phyloP scores from a whole-genome alignment of 2,329 filamentous ascomycete species.

The Nothopassalora personata region DNA sequence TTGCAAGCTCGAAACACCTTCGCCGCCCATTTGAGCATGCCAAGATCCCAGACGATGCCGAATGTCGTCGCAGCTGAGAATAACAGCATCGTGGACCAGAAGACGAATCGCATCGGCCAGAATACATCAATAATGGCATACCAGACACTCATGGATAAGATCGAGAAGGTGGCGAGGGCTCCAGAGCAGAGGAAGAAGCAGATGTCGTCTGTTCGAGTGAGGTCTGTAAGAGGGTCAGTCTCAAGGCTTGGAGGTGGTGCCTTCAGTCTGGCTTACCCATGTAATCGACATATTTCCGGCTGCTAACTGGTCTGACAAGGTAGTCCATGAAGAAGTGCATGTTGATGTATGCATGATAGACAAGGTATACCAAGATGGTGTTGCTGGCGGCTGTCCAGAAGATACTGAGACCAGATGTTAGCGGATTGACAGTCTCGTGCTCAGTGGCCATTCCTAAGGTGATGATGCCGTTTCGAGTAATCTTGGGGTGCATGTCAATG shows the following conservation, averaged over 20 bases:
- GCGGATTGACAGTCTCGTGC: not conserved
- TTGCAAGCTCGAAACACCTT: not conserved
- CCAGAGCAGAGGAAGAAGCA: not conserved
- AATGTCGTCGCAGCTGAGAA: not conserved
- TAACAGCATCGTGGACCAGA: not conserved
- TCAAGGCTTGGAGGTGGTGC: not conserved
- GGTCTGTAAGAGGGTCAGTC: not conserved
- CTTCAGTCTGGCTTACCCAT: not conserved
- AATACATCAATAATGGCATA: not conserved
- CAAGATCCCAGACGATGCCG: not conserved
- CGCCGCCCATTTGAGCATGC: not conserved
- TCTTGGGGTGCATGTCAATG: not conserved
- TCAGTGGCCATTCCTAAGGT: not conserved
- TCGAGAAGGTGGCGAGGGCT: not conserved
- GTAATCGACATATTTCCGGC: not conserved
- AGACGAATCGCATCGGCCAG: constrained; percentile 1
- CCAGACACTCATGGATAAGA: not conserved
- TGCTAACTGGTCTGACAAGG: not conserved
- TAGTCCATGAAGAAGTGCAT: constrained; percentile 4
- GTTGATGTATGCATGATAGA: not conserved
- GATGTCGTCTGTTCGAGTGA: not conserved
- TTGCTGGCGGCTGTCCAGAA: not conserved
- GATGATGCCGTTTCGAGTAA: not conserved
- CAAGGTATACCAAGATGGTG: not conserved
- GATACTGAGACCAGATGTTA: not conserved